Percentiles rank a stretch among this genome's conserved stretches.
These are phyloP conservation scores for Chrysoporthe puriensis DNA, from an alignment of 2,329 filamentous ascomycete genomes.

Conservation along the genomic window DNA sequence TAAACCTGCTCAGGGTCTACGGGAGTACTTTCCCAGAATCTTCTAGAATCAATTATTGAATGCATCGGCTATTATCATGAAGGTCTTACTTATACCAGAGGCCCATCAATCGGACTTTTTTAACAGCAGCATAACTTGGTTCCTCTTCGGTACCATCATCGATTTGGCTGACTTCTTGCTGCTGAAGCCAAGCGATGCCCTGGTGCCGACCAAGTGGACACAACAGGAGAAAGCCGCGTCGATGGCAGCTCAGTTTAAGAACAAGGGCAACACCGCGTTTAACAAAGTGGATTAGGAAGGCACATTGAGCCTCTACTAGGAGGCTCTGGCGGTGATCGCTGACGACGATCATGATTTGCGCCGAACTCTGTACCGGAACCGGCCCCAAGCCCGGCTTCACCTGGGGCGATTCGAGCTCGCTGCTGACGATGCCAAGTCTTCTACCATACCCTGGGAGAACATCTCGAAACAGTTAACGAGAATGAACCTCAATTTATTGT, in stretches of 20 bases:
- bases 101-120: too few relatives aligned
- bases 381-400: background rate
- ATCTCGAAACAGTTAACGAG: background rate
- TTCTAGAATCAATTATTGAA: too few relatives aligned
- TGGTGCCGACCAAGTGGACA: too few relatives aligned
- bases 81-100: too few relatives aligned
- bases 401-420: slow-evolving; percentile 11
- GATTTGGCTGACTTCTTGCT: background rate
- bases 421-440: slow-evolving; percentile 2
- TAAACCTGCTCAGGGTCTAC: too few relatives aligned
- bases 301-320: slow-evolving; percentile 16
- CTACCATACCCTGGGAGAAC: background rate
- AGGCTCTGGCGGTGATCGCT: slow-evolving; percentile 6
- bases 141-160: background rate
- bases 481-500: slow-evolving; percentile 1
- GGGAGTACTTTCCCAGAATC: too few relatives aligned
- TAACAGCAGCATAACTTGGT: too few relatives aligned
- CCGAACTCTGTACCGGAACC: slow-evolving; percentile 8
- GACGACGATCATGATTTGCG: background rate
- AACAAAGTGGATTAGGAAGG: background rate
- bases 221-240: too few relatives aligned
- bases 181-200: too few relatives aligned
- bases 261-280: slow-evolving; percentile 22
- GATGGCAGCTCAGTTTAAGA: slow-evolving; percentile 7
- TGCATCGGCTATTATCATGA: too few relatives aligned